Base-by-base conservation (phyloP, 345 rosid species). In the Aethionema arabicum region DNA sequence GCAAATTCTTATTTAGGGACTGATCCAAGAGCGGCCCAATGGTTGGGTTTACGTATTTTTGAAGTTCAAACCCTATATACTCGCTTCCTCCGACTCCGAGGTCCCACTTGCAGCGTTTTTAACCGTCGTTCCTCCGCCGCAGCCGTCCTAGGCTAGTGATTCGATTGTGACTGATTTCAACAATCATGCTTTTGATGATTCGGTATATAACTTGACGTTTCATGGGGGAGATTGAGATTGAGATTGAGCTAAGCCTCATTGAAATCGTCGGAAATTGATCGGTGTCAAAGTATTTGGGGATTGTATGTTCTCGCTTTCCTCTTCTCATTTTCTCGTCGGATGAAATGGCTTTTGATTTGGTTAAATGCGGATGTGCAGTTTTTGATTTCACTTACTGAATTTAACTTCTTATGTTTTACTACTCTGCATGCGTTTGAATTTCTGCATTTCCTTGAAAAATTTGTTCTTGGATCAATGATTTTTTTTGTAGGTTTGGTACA, bases 221-320 rank as follows among this genome's bases (percentile, higher is more conserved):
- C 55, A 65, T 32, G 63, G 41, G 3, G 35, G 31, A 30, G 41
- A 31, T 30, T 3, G 47, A 55, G 5, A 5, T 8, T 27, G 31
- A 30, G 41, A 31, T 30, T 3, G 47, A 55, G 5, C 8, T 8
- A 31, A n/a, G 3, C 51, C 4, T 49, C 35, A 43, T 51, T 27
- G 35, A 16, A 15, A 31, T 48, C 65, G 5, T 40, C 21, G 2
- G 47, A 29, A n/a, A 6, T 14, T 9, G 45, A 59, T 42, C 47
- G 32, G 15, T 3, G 2, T 42, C 10, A 4, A 35, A 56, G 33
- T 56, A 45, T 31, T 56, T 30, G 29, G 5, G 32, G 36, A 56
- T 40, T 39, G 70, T 66, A 57, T 0, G 64, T 58, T 39, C n/a
- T 30, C 8, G 55, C 32, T 66, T 37, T 10, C 47, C 37, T 45